Base-by-base conservation (phyloP, 2,329 filamentous ascomycete species). In the Ceratocystis harringtonii region DNA sequence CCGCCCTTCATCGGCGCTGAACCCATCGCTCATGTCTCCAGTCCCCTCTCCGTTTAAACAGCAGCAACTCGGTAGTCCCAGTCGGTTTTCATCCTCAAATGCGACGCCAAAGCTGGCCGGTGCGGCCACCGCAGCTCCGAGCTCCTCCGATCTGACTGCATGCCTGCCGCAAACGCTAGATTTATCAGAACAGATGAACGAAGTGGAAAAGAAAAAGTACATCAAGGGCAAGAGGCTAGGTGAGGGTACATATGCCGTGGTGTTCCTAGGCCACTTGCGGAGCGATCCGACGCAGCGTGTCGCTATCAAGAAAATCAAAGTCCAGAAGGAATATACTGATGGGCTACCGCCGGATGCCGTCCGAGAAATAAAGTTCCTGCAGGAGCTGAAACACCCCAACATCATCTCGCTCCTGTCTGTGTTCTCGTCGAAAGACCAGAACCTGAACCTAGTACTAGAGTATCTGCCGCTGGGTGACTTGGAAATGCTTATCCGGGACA, bases 381-480 rank as follows among this genome's bases (percentile, higher is more conserved):
- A 95, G 74, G 94, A 99, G 77, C 84, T 99, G 32, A 86, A 85
- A 22, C 94, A 99, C 75, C 90, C 92, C 5, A 97, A 97, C 76
- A 94, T 99, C 76, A 96, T 99, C 76, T 87, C 87, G 15, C 83
- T 99, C 5, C 85, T 92, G 72, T 88, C 90, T 71, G 92, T 97
- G 70, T 99, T 96, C 81, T 91, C 88, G 64, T 94, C 90, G 68
- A 96, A 96, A 73, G 89, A 95, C 76, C 91, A 96, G 76, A 97
- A 96, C 73, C 84, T 99, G 70, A 96, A 95, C 73, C 83, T 99
- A 7, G 94, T 99, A 28, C 85, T 99, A 70, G 94, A 99, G 76
- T 95, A 88, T 75, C 81, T 97, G 3, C 92, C 92, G 0, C 84
- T 90, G n/a, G 92, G 94, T 69, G 94, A 99, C 76, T 82, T 99